phyloP scores from a whole-genome alignment of 2,329 filamentous ascomycete species.

The Aspergillus vadensis region DNA sequence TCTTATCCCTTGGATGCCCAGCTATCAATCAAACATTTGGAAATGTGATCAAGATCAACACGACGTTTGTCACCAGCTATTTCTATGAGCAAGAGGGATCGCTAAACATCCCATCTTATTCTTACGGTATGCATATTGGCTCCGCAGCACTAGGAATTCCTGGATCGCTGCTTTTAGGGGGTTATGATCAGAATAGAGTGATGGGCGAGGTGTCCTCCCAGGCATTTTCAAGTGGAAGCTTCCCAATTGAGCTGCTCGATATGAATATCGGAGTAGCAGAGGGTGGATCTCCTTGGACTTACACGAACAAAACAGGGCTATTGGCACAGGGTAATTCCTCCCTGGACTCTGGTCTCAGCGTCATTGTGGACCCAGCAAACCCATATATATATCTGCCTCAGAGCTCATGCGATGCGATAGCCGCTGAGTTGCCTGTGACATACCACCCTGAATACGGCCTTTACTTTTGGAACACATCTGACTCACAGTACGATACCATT shows the following conservation, averaged over 20 bases:
- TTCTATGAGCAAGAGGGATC: not conserved
- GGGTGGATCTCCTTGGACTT: slow-evolving; percentile 45
- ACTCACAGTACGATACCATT: slow-evolving; percentile 17
- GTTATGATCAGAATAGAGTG: slow-evolving; percentile 36
- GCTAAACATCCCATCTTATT: slow-evolving; percentile 39
- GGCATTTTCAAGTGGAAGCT: slow-evolving; percentile 13
- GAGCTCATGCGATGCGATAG: slow-evolving; percentile 44
- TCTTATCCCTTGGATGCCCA: not conserved
- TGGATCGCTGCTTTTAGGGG: slow-evolving; percentile 44
- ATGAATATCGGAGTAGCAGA: slow-evolving; percentile 44
- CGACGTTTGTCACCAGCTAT: slow-evolving; percentile 1
- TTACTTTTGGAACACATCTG: slow-evolving; percentile 18
- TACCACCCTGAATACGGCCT: slow-evolving; percentile 13
- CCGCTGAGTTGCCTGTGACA: slow-evolving; percentile 39
- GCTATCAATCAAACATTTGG: not conserved
- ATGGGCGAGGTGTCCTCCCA: slow-evolving; percentile 32
- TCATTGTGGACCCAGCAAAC: slow-evolving; percentile 27
- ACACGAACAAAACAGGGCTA: slow-evolving; percentile 25
- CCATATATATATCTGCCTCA: slow-evolving; percentile 46
- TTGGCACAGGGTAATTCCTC: slow-evolving; percentile 27
- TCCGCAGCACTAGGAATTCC: slow-evolving; percentile 35
- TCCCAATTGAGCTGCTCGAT: slow-evolving; percentile 35
- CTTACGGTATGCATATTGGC: slow-evolving; percentile 48
- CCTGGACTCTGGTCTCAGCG: slow-evolving; percentile 32
- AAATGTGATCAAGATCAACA: not conserved